Evolutionary conservation across 2,329 filamentous ascomycete species (phyloP), one percentile per base, ranked within the genome.

Genomic region (Cercospora berteroae): DNA sequence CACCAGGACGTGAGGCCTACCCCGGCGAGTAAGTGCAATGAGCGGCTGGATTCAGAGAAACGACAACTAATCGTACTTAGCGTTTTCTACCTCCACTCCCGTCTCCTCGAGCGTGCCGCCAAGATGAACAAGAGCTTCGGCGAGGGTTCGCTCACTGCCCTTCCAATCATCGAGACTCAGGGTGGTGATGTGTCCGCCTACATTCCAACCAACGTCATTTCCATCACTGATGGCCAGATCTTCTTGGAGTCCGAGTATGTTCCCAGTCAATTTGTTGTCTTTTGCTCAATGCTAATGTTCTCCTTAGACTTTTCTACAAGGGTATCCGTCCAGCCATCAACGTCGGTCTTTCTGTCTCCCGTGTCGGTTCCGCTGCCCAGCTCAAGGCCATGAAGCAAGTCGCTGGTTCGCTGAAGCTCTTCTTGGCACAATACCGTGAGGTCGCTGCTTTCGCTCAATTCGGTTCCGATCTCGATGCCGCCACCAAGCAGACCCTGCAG

Each of bases 381-480:
- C 89, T 98, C 83, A 99, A 98, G 92, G 94, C 95, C 86, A 99
- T 99, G 95, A 99, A 99, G 90, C 95, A 99, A 88, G 95, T 99
- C 78, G 95, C 95, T 80, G 95, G 95, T 89, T 98, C 94, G 77
- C 88, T 99, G 81, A 99, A 99, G 90, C 93, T 99, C 78, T 99
- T 98, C 93, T 92, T 99, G 91, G 95, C 95, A 79, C 95, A 99
- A 87, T 99, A 99, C 90, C 95, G 95, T 95, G 95, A 99, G 85
- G 95, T 99, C 73, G 95, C 95, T 79, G 95, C 95, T 77, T 99
- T 99, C 85, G 94, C 95, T 78, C 95, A 99, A 86, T 99, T 99
- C 89, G 95, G 95, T 90, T 99, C 95, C 81, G 95, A 99, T 88
- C 87, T 99, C 77, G 95, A 99, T 86, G 95, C 95, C 77, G 89